Conservation (phyloP, 352 stramenopile species). For the Phytopythium oedochilum region DNA sequence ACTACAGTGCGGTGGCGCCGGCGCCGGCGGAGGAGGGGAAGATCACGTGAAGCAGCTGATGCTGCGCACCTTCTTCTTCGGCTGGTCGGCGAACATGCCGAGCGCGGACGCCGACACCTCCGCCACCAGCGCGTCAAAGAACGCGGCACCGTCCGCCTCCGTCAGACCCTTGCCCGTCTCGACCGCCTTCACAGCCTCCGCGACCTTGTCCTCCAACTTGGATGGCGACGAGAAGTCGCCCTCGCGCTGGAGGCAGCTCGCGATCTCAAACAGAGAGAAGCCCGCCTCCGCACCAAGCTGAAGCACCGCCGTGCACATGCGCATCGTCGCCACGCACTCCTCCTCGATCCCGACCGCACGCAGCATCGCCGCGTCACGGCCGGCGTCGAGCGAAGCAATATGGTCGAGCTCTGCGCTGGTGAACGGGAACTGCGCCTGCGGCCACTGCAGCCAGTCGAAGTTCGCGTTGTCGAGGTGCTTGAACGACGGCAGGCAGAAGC, state of each 20-base stretch:
- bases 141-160: slow-evolving; percentile 25
- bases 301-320: slow-evolving; percentile 70
- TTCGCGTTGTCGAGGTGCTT: slow-evolving; percentile 74
- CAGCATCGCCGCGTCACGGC: slow-evolving; percentile 52
- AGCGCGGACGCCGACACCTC: slow-evolving; percentile 31
- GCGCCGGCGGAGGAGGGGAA: not conserved
- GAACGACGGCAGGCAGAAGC: slow-evolving; percentile 82
- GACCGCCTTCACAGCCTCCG: slow-evolving; percentile 29
- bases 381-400: slow-evolving; percentile 61
- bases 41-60: slow-evolving; percentile 84
- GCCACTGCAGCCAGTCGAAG: slow-evolving; percentile 88
- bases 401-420: slow-evolving; percentile 69
- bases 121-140: slow-evolving; percentile 53
- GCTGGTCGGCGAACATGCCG: slow-evolving; percentile 52
- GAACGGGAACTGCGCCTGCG: slow-evolving; percentile 86
- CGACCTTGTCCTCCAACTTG: slow-evolving; percentile 67
- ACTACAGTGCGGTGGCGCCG: not conserved
- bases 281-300: slow-evolving; percentile 68
- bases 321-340: slow-evolving; percentile 79
- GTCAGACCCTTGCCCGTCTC: slow-evolving; percentile 24
- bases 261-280: slow-evolving; percentile 87
- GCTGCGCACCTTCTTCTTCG: slow-evolving; percentile 85
- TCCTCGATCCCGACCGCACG: slow-evolving; percentile 74
- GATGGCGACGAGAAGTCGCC: slow-evolving; percentile 77
- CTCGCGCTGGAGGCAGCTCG: slow-evolving; percentile 69